phyloP scores from a whole-genome alignment of 2,329 filamentous ascomycete species.

The Coleophoma cylindrospora region DNA sequence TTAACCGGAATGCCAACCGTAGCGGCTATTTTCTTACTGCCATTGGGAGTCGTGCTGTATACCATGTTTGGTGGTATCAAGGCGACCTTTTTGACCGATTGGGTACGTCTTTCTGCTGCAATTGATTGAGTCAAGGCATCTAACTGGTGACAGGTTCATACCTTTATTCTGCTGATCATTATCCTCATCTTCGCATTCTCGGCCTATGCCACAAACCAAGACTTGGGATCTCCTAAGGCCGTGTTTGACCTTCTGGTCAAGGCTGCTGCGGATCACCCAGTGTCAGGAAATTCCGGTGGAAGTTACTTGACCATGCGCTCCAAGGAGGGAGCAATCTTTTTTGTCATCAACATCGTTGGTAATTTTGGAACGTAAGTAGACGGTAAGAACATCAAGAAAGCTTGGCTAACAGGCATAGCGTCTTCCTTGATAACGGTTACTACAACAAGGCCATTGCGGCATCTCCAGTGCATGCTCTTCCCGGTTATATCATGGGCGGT shows the following conservation, averaged over 20 bases:
- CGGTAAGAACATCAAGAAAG: background rate
- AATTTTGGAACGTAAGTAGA: constrained; percentile 58
- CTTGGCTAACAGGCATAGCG: constrained; percentile 42
- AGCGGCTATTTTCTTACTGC: constrained; percentile 79
- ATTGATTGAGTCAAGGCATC: background rate
- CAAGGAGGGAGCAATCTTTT: constrained; percentile 79
- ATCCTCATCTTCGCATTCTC: constrained; percentile 83
- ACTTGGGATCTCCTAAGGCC: constrained; percentile 67
- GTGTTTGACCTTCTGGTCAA: constrained; percentile 75
- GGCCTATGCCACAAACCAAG: constrained; percentile 68
- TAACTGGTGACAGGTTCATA: constrained; percentile 68
- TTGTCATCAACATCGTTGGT: constrained; percentile 83
- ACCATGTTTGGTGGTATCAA: constrained; percentile 78
- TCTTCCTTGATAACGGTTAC: constrained; percentile 84
- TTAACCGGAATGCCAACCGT: constrained; percentile 72
- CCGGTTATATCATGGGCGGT: constrained; percentile 78
- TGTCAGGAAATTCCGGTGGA: constrained; percentile 73
- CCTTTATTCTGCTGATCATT: constrained; percentile 77
- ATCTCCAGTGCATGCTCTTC: constrained; percentile 77
- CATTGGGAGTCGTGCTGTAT: constrained; percentile 75
- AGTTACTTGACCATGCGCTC: constrained; percentile 86
- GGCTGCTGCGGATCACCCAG: constrained; percentile 65
- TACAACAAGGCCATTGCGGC: constrained; percentile 94
- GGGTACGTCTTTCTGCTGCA: constrained; percentile 5
- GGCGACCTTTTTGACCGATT: constrained; percentile 70